Percentiles rank a stretch among this genome's conserved stretches.
phyloP scores from a whole-genome alignment of 2,329 filamentous ascomycete species.

The Sporothrix pallida region DNA sequence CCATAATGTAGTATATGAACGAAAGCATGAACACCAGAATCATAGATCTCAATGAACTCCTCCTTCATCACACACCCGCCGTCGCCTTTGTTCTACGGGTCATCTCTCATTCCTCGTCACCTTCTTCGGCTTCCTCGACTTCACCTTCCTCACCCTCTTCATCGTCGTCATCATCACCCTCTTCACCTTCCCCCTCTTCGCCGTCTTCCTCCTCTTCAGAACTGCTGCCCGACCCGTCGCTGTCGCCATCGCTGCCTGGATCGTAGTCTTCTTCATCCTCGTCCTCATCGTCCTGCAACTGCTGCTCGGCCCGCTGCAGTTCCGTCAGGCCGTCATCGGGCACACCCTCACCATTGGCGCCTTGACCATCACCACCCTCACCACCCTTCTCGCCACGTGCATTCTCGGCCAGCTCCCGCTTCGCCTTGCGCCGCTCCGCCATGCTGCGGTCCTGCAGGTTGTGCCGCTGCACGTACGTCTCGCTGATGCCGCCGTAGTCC shows the following conservation, averaged over 20 bases:
- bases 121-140: slow-evolving; percentile 2
- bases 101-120: slow-evolving; percentile 13
- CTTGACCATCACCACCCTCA: slow-evolving; percentile 46
- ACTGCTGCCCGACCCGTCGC: slow-evolving; percentile 60
- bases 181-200: slow-evolving; percentile 19
- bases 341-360: slow-evolving; percentile 45
- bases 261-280: slow-evolving; percentile 71
- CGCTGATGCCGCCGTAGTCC: slow-evolving; percentile 68
- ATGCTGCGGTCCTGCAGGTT: slow-evolving; percentile 70
- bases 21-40: neutral
- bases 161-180: slow-evolving; percentile 5
- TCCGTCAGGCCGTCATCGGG: slow-evolving; percentile 53
- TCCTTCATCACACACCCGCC: neutral
- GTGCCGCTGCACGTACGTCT: slow-evolving; percentile 65
- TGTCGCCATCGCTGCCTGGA: slow-evolving; percentile 65
- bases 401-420: slow-evolving; percentile 66
- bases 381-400: slow-evolving; percentile 49
- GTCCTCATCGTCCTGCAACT: slow-evolving; percentile 65
- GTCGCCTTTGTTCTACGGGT: neutral
- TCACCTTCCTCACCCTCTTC: slow-evolving; percentile 3
- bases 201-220: slow-evolving; percentile 50
- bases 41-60: neutral
- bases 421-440: slow-evolving; percentile 70
- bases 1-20: neutral
- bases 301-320: slow-evolving; percentile 58